Evolutionary conservation across 192 early-diverging fungal species (phyloP).

Genomic region (Coemansia sp.): DNA sequence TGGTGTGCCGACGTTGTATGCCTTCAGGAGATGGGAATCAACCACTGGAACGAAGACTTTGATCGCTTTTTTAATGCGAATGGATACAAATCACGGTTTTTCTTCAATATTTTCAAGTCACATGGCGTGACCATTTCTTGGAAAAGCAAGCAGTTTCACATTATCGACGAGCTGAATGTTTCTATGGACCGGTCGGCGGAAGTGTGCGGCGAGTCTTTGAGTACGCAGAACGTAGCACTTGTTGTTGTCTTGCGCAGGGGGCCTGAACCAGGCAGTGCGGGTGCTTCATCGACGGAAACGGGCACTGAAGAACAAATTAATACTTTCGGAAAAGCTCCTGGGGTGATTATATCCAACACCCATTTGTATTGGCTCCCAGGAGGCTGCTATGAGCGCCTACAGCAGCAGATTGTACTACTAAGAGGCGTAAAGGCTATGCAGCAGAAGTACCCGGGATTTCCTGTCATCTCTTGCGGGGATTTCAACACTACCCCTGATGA

Average conservation of each 20-base stretch:
- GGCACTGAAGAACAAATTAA: not conserved
- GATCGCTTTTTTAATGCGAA: conserved; percentile 20
- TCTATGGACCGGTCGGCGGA: conserved; percentile 29
- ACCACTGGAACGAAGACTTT: conserved; percentile 36
- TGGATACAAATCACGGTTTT: conserved; percentile 38
- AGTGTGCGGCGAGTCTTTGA: conserved; percentile 33
- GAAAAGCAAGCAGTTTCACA: conserved; percentile 31
- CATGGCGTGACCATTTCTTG: conserved; percentile 46
- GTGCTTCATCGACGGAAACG: not conserved
- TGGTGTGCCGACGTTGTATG: conserved; percentile 58
- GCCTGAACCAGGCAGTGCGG: not conserved
- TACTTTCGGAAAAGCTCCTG: not conserved
- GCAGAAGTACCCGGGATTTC: conserved; percentile 22
- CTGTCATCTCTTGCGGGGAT: conserved; percentile 44
- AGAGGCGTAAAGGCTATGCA: conserved; percentile 26
- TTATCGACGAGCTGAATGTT: conserved; percentile 23
- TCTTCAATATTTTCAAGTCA: conserved; percentile 33
- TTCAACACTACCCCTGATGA: conserved; percentile 64
- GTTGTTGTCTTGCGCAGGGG: conserved; percentile 24
- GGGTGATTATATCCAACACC: conserved; percentile 48
- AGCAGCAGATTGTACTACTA: conserved; percentile 43
- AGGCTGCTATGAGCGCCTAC: conserved; percentile 49
- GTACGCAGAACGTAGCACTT: conserved; percentile 48
- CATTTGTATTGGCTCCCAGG: conserved; percentile 47
- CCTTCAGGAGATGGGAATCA: conserved; percentile 58